A percentile compares a stretch with the other conserved stretches of the same genome.
These are phyloP conservation scores for Agrocybe praecox DNA, from an alignment of 768 basidiomycete genomes.

Conservation along the genomic window DNA sequence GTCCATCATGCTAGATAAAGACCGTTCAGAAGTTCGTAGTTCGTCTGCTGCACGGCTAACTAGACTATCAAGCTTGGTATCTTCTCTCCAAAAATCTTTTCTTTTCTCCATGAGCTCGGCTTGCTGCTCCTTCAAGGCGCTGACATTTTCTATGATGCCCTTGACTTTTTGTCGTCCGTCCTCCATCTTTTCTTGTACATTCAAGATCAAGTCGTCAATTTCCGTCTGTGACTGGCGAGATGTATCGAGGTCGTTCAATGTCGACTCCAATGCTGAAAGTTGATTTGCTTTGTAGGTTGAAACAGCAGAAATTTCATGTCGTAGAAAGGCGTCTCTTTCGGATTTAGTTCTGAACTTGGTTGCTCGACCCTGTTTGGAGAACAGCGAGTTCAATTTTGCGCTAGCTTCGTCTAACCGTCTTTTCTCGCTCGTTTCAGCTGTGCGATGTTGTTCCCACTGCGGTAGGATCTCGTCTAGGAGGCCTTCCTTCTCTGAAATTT, in stretches of 20 bases:
- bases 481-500: constrained; percentile 63
- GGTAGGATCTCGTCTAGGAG: constrained; percentile 68
- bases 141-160: constrained; percentile 63
- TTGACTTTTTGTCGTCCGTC: constrained; percentile 61
- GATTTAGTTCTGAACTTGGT: constrained; percentile 81
- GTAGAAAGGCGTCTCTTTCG: constrained; percentile 83
- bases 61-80: constrained; percentile 81
- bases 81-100: constrained; percentile 95
- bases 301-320: constrained; percentile 76
- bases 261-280: constrained; percentile 52
- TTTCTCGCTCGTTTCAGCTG: constrained; percentile 54
- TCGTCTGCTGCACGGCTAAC: constrained; percentile 80
- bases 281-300: constrained; percentile 62
- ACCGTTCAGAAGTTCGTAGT: constrained; percentile 77
- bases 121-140: constrained; percentile 65
- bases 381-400: constrained; percentile 72
- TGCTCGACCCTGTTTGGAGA: constrained; percentile 88
- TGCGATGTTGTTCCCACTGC: constrained; percentile 64
- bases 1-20: constrained; percentile 91
- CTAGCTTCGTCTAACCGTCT: constrained; percentile 74
- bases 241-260: constrained; percentile 50
- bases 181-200: constrained; percentile 60
- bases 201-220: constrained; percentile 60
- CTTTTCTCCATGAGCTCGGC: constrained; percentile 74
- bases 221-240: constrained; percentile 52